phyloP scores from a whole-genome alignment of 306 rosid genomes.

The Corylus avellana region DNA sequence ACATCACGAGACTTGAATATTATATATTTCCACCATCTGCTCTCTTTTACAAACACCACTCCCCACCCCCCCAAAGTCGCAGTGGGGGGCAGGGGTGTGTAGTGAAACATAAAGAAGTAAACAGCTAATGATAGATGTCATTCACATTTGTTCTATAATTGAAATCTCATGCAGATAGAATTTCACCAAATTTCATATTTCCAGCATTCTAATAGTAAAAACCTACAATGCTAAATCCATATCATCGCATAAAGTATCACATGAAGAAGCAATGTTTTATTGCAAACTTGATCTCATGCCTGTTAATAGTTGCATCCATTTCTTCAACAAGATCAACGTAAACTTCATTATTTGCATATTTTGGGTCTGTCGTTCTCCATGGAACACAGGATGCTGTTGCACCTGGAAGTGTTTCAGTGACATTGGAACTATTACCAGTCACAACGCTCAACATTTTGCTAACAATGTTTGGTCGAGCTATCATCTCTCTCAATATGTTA shows the following conservation, averaged over 20 bases:
- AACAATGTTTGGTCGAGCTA: conserved; percentile 90
- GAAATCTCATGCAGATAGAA: not conserved
- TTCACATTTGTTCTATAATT: not conserved
- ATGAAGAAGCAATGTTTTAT: not conserved
- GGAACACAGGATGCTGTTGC: conserved; percentile 81
- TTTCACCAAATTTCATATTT: not conserved
- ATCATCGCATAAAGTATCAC: not conserved
- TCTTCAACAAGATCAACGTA: conserved; percentile 92
- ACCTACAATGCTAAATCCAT: not conserved
- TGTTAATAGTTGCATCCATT: conserved; percentile 83
- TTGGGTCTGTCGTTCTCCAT: conserved; percentile 68
- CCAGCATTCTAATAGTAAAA: not conserved
- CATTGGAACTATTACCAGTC: conserved; percentile 87
- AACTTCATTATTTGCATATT: conserved; percentile 84
- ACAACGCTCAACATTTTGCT: conserved; percentile 89
- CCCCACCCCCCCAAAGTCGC: not conserved
- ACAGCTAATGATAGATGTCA: not conserved
- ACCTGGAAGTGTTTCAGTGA: conserved; percentile 85
- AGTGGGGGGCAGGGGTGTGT: not conserved
- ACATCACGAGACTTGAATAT: not conserved
- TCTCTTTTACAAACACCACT: not conserved
- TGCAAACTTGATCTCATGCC: not conserved
- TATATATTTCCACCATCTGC: too few species aligned
- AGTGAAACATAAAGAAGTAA: too few species aligned
- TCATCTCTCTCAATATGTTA: conserved; percentile 86